phyloP scores from a whole-genome alignment of 2,329 filamentous ascomycete species.

The Alternaria sp. region DNA sequence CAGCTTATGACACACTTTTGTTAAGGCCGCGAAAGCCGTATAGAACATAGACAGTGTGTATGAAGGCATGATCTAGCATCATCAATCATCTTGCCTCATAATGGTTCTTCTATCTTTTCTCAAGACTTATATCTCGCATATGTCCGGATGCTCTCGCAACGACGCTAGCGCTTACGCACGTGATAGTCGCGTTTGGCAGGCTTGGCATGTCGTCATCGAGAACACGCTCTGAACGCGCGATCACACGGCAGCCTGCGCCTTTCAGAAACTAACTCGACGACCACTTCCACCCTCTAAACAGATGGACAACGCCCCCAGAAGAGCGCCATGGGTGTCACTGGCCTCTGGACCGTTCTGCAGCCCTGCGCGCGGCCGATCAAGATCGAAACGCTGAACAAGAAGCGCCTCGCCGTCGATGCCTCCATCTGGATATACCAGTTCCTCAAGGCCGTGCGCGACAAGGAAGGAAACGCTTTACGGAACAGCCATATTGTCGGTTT shows the following conservation, averaged over 20 bases:
- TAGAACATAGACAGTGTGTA: background rate
- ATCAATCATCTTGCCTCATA: background rate
- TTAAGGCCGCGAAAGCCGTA: background rate
- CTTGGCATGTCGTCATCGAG: conserved; percentile 24
- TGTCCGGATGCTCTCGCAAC: background rate
- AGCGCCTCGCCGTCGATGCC: conserved; percentile 94
- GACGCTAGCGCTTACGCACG: background rate
- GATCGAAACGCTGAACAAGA: conserved; percentile 93
- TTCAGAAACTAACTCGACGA: background rate
- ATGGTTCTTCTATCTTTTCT: background rate
- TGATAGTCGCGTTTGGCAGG: background rate
- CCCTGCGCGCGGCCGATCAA: conserved; percentile 95
- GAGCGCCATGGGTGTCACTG: conserved; percentile 87
- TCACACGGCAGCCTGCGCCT: conserved; percentile 23
- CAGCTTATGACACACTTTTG: background rate
- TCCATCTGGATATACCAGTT: conserved; percentile 99
- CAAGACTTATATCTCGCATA: background rate
- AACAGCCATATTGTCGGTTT: conserved; percentile 98
- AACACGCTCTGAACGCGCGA: conserved; percentile 23
- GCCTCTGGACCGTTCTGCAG: conserved; percentile 94
- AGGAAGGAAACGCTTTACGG: conserved; percentile 93
- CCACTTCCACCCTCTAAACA: background rate
- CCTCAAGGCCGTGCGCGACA: conserved; percentile 96
- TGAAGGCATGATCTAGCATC: background rate
- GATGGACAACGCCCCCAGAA: conserved; percentile 21